phyloP scores from a whole-genome alignment of 2,329 filamentous ascomycete species.

The Aspergillus ustus region DNA sequence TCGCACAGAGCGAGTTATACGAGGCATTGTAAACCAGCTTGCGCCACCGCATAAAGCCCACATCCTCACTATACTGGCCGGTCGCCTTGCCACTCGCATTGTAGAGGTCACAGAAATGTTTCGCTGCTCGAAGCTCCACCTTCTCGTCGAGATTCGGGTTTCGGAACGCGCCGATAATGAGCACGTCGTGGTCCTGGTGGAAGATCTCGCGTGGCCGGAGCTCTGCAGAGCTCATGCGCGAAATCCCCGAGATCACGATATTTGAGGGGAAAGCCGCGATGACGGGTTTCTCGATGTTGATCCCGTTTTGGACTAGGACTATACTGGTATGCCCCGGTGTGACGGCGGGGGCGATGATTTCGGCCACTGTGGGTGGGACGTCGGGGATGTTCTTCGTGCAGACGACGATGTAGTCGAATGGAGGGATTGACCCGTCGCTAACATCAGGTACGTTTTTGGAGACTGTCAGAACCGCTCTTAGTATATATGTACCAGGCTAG shows the following conservation, averaged over 20 bases:
- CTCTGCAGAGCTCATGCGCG: constrained; percentile 48
- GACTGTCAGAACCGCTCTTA: background rate
- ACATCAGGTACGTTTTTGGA: constrained; percentile 55
- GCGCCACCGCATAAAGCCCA: background rate
- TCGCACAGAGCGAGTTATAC: background rate
- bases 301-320: constrained; percentile 64
- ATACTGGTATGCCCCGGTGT: constrained; percentile 57
- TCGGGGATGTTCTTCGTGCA: constrained; percentile 65
- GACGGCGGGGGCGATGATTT: constrained; percentile 58
- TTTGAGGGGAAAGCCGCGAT: constrained; percentile 56
- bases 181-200: background rate
- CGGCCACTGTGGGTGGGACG: constrained; percentile 52
- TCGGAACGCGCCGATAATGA: background rate
- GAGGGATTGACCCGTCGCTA: background rate
- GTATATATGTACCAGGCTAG: too few relatives aligned
- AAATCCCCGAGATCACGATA: constrained; percentile 57
- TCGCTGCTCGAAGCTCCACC: background rate
- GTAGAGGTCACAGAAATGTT: background rate
- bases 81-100: background rate
- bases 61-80: background rate
- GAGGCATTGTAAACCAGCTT: background rate
- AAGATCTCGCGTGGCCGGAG: background rate
- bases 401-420: constrained; percentile 61
- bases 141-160: background rate
- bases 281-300: constrained; percentile 65